Percentiles rank a stretch among this genome's conserved stretches.
phyloP scores from a whole-genome alignment of 805 yeast genomes.

The Monosporozyma solicola region DNA sequence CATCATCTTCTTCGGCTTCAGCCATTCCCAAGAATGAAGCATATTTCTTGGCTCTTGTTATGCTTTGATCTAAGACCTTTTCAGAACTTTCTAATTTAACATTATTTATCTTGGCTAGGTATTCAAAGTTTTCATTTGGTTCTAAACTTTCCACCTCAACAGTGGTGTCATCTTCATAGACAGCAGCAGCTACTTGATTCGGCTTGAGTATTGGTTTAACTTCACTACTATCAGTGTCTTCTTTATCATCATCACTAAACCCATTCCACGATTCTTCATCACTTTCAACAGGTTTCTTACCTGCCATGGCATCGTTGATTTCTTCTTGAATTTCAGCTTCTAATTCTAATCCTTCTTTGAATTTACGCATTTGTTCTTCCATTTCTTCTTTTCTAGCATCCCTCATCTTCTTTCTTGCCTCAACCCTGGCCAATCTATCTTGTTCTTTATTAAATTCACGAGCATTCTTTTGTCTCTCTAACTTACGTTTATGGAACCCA shows the following conservation, averaged over 20 bases:
- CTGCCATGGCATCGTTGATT: constrained; percentile 11
- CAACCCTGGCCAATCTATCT: constrained; percentile 61
- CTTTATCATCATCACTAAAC: constrained; percentile 24
- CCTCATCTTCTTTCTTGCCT: constrained; percentile 54
- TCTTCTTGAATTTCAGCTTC: constrained; percentile 21
- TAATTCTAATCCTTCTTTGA: constrained; percentile 23
- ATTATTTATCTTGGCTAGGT: constrained; percentile 52
- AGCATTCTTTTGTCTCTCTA: constrained; percentile 83
- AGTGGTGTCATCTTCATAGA: constrained; percentile 32
- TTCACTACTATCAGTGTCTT: constrained; percentile 8
- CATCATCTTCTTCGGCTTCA: constrained; percentile 30
- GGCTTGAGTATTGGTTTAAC: constrained; percentile 29
- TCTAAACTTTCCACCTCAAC: constrained; percentile 44
- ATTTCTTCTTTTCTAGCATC: constrained; percentile 63
- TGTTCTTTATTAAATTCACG: constrained; percentile 67
- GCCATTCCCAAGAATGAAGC: constrained; percentile 57
- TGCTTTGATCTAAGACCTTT: constrained; percentile 62
- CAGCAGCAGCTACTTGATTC: constrained; percentile 12
- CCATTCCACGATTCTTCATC: constrained; percentile 32
- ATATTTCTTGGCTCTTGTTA: constrained; percentile 72
- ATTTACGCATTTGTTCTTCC: constrained; percentile 42
- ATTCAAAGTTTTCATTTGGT: constrained; percentile 45
- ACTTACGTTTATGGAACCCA: constrained; percentile 90
- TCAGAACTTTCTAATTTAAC: constrained; percentile 65
- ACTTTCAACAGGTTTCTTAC: constrained; percentile 6